Evolutionary conservation across 2,329 filamentous ascomycete genomes (phyloP), one percentile per base, ranked within the genome.

Genomic region (Paraphoma sp.): DNA sequence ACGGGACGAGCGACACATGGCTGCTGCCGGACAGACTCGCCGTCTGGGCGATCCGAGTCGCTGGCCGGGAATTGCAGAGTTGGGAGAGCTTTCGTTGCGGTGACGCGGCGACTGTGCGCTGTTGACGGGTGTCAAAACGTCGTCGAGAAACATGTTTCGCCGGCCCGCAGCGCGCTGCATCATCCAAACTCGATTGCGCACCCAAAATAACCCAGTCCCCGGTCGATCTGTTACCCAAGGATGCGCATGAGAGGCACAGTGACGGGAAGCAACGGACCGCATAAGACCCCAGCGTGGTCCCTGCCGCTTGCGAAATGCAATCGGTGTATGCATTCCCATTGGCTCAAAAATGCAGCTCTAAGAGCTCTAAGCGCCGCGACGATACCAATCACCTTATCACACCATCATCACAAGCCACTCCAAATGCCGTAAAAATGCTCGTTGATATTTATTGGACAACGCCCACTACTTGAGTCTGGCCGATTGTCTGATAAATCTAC

Each of bases 181-280:
- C 56, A 44, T 45, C 40, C 23, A 23, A 23, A 23, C 23, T 23
- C 23, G 23, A 23, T 23, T 23, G 23, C 2, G 23, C 23, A 23
- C 23, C 36, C 36, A 41, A 48, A 51, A 47, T 10, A 41, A 48
- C 50, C 51, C 55, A 59, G 30, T 46, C 47, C 53, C 49, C 18
- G 46, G 43, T 33, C 53, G 43, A 51, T 55, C 52, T 47, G 53
- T 23, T 36, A 4, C 46, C 53, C 23, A 23, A 23, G 23, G 23
- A 23, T 61, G 62, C 62, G 41, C 52, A 48, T 44, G 50, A 47
- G 63, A 30, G 65, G 65, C 67, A 69, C 62, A 61, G 67, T 67
- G 45, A 9, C 64, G 64, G 57, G 63, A 66, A 42, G 56, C 62
- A 56, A 59, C 62, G 60, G 58, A 54, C 63, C 62, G 65, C 63